phyloP scores from a whole-genome alignment of 768 basidiomycete genomes.

The Strobilomyces echinocephalus region DNA sequence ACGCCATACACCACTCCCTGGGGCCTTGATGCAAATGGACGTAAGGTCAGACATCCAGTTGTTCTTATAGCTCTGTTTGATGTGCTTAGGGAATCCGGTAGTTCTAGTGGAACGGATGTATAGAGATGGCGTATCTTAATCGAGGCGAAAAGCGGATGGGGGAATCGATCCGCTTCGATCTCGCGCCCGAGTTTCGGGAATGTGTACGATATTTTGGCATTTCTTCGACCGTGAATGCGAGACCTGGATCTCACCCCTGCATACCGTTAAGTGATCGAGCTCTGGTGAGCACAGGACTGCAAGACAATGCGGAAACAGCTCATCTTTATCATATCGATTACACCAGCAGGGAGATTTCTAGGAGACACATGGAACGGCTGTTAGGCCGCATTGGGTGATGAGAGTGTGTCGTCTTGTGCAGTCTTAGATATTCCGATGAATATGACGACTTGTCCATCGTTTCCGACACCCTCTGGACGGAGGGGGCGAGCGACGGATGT shows the following conservation, averaged over 20 bases:
- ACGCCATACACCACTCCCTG: constrained; percentile 21
- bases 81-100: constrained; percentile 44
- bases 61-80: constrained; percentile 30
- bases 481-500: neutral
- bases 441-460: constrained; percentile 18
- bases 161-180: constrained; percentile 7
- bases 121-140: constrained; percentile 5
- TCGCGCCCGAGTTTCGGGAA: constrained; percentile 35
- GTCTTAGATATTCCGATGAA: constrained; percentile 20
- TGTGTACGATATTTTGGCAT: constrained; percentile 19
- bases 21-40: no score
- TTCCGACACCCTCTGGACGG: neutral
- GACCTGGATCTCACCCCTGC: neutral
- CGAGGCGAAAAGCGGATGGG: neutral
- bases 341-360: constrained; percentile 40
- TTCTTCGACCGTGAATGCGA: constrained; percentile 6
- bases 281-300: constrained; percentile 3
- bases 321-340: constrained; percentile 21
- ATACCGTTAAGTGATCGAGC: constrained; percentile 10
- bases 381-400: constrained; percentile 9
- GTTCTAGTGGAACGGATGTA: constrained; percentile 32
- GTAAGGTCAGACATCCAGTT: neutral
- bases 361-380: constrained; percentile 34
- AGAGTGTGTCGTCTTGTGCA: constrained; percentile 16
- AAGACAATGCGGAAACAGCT: constrained; percentile 18